A percentile compares a stretch with the other conserved stretches of the same genome.
Evolutionary conservation across 108 stramenopile species (phyloP).

Genomic region (Nitzschia putrida): DNA sequence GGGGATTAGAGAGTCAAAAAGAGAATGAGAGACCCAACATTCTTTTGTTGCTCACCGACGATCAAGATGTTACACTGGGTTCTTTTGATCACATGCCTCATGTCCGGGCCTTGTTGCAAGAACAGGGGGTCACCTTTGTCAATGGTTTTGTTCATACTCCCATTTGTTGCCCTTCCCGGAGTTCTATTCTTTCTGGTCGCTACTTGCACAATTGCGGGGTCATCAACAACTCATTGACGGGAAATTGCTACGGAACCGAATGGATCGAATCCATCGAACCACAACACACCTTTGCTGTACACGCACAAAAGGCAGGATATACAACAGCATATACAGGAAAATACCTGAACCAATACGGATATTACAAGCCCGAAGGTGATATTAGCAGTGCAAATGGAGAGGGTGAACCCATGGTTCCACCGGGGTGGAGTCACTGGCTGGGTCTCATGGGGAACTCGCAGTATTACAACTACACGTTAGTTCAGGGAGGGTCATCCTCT

Average conservation of each 20-base stretch:
- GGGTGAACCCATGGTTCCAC: constrained; percentile 16
- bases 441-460: constrained; percentile 40
- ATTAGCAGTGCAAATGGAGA: not conserved
- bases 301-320: constrained; percentile 40
- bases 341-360: constrained; percentile 43
- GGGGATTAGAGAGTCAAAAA: no score
- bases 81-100: constrained; percentile 41
- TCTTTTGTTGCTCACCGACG: constrained; percentile 41
- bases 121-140: constrained; percentile 33
- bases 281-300: constrained; percentile 28
- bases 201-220: constrained; percentile 29
- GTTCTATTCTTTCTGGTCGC: constrained; percentile 39
- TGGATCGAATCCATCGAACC: constrained; percentile 30
- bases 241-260: constrained; percentile 38
- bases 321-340: constrained; percentile 39
- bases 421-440: constrained; percentile 41
- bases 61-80: constrained; percentile 45
- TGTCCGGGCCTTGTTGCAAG: constrained; percentile 12
- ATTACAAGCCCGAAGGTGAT: not conserved
- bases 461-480: constrained; percentile 41
- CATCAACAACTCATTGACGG: constrained; percentile 17
- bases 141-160: constrained; percentile 44
- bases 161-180: constrained; percentile 43
- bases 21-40: constrained; percentile 17
- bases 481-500: constrained; percentile 6